Percentiles rank a stretch among this genome's conserved stretches.
Conservation (phyloP, 768 basidiomycete genomes). For the Boletellus ananiceps region DNA sequence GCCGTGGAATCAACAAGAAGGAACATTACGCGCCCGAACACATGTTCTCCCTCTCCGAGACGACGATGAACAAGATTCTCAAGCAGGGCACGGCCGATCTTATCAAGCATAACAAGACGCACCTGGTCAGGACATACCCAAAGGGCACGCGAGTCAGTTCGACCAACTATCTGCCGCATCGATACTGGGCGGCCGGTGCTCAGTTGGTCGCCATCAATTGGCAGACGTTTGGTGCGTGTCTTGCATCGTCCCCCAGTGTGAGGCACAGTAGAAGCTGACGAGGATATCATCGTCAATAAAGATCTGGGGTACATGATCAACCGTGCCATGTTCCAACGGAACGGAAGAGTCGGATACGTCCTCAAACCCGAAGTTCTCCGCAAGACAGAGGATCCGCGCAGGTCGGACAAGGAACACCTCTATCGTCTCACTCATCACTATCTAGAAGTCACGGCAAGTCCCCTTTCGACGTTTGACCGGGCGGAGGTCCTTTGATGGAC, state of each 20-base stretch:
- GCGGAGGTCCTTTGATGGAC: too few relatives aligned
- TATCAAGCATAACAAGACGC: slow-evolving; percentile 80
- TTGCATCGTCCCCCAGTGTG: neutral
- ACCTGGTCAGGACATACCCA: slow-evolving; percentile 84
- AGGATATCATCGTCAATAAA: slow-evolving; percentile 27
- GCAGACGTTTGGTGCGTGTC: slow-evolving; percentile 84
- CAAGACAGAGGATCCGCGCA: slow-evolving; percentile 44
- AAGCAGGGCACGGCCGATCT: slow-evolving; percentile 64
- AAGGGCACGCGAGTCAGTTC: slow-evolving; percentile 77
- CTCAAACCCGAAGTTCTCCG: slow-evolving; percentile 82
- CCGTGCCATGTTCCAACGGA: slow-evolving; percentile 91
- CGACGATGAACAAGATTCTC: slow-evolving; percentile 68
- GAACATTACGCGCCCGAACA: slow-evolving; percentile 83
- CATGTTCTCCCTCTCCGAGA: slow-evolving; percentile 91
- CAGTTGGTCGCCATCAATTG: slow-evolving; percentile 95
- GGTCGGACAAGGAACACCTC: slow-evolving; percentile 56
- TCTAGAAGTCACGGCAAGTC: slow-evolving; percentile 58
- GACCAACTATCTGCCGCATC: slow-evolving; percentile 84
- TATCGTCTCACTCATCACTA: slow-evolving; percentile 50
- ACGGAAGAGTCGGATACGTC: slow-evolving; percentile 85
- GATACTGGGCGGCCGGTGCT: slow-evolving; percentile 84
- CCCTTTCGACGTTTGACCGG: neutral
- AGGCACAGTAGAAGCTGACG: neutral
- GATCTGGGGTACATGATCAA: slow-evolving; percentile 92
- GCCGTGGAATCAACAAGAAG: slow-evolving; percentile 83